phyloP scores from a whole-genome alignment of 805 yeast species.

The Suhomyces sp. region DNA sequence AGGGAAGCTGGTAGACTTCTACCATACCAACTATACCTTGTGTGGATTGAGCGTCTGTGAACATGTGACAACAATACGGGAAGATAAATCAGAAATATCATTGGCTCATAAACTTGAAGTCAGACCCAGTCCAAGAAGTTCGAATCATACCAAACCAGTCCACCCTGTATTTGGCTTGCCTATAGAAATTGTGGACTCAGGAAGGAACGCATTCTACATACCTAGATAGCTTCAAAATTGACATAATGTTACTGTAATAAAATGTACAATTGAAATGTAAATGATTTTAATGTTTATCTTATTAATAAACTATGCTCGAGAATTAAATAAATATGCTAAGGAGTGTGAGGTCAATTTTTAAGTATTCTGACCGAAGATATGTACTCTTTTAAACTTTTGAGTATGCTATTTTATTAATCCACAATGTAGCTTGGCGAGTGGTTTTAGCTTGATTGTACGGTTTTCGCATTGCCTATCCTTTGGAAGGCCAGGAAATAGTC shows the following conservation, averaged over 20 bases:
- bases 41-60: constrained; percentile 70
- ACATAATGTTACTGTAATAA: too few relatives aligned
- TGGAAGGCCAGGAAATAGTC: constrained; percentile 11
- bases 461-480: not conserved
- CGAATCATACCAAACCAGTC: constrained; percentile 17
- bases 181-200: constrained; percentile 3
- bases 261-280: too few relatives aligned
- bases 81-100: constrained; percentile 1
- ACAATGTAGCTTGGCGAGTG: too few relatives aligned
- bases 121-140: constrained; percentile 1
- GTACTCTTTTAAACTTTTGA: too few relatives aligned
- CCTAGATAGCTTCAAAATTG: too few relatives aligned
- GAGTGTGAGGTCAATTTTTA: too few relatives aligned
- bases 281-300: too few relatives aligned
- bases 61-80: constrained; percentile 30
- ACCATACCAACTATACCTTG: constrained; percentile 85
- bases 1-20: constrained; percentile 73
- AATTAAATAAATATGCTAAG: too few relatives aligned
- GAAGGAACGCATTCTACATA: too few relatives aligned
- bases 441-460: not conserved
- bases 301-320: too few relatives aligned
- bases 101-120: constrained; percentile 20
- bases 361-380: too few relatives aligned
- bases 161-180: constrained; percentile 33
- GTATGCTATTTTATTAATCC: too few relatives aligned